A percentile compares a stretch with the other conserved stretches of the same genome.
Conservation (phyloP, 208 protist genomes). For the Wallacemonas collosoma region DNA sequence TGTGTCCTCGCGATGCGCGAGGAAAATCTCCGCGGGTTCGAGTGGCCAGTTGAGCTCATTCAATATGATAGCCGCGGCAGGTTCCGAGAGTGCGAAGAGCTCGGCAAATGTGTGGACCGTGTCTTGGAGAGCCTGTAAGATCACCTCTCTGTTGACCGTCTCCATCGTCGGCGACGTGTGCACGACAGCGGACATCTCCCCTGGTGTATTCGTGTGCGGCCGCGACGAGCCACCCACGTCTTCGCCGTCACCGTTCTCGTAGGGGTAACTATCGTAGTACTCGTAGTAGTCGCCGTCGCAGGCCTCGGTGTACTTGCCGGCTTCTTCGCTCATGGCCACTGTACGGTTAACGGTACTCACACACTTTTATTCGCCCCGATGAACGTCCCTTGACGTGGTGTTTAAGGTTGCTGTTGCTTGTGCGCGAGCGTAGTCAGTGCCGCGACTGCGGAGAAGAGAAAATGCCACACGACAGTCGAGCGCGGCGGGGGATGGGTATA, state of each 20-base stretch:
- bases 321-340: background rate
- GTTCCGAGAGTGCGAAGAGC: background rate
- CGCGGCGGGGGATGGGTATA: no score
- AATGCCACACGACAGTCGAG: no score
- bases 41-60: background rate
- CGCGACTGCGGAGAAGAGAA: no score
- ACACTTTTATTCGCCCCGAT: background rate
- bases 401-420: background rate
- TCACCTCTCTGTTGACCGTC: background rate
- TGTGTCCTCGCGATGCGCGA: background rate
- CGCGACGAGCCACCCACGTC: background rate
- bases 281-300: constrained; percentile 18
- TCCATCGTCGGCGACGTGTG: background rate
- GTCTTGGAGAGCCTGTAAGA: background rate
- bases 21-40: constrained; percentile 3
- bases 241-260: constrained; percentile 16
- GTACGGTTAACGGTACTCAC: background rate
- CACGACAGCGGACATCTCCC: background rate
- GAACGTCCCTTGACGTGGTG: background rate
- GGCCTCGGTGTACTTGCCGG: background rate
- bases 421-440: no score
- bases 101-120: background rate
- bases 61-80: background rate
- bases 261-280: constrained; percentile 23
- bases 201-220: background rate